Conservation (phyloP, 331 rosid genomes). For the Malus hybrid region DNA sequence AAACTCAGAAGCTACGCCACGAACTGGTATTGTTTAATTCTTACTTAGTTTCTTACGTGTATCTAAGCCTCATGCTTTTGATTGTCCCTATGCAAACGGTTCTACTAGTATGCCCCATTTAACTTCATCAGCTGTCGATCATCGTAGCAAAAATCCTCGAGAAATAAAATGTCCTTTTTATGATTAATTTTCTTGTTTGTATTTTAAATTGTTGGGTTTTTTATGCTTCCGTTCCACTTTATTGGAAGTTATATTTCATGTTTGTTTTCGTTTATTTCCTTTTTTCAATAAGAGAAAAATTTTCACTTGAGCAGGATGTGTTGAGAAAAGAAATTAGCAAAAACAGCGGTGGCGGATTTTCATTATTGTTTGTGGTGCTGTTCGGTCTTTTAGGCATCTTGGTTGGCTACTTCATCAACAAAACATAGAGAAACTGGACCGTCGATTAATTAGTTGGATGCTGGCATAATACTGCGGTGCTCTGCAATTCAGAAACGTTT, state of each 20-base stretch:
- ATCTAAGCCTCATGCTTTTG: not conserved
- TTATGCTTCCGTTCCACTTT: not conserved
- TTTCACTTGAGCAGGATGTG: slow-evolving; percentile 20
- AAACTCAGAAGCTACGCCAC: slow-evolving; percentile 27
- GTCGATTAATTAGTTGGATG: not conserved
- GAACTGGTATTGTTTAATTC: slow-evolving; percentile 27
- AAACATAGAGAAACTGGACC: slow-evolving; percentile 13
- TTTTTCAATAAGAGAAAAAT: not conserved
- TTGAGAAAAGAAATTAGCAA: slow-evolving; percentile 24
- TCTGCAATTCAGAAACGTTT: not conserved
- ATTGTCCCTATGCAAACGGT: not conserved
- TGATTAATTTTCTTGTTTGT: not conserved
- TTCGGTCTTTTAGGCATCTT: slow-evolving; percentile 32
- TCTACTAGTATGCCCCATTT: not conserved
- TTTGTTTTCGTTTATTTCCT: not conserved
- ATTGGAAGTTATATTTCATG: not conserved
- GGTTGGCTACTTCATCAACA: slow-evolving; percentile 29
- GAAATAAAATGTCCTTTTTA: not conserved
- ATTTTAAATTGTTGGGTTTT: not conserved
- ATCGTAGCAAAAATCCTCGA: not conserved
- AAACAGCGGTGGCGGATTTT: slow-evolving; percentile 22
- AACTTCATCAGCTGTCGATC: not conserved
- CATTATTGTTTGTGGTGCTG: slow-evolving; percentile 25
- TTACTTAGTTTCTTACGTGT: not conserved
- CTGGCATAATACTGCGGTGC: not conserved